Evolutionary conservation across 2,329 filamentous ascomycete genomes (phyloP).

Genomic region (Aspergillus caelatus): DNA sequence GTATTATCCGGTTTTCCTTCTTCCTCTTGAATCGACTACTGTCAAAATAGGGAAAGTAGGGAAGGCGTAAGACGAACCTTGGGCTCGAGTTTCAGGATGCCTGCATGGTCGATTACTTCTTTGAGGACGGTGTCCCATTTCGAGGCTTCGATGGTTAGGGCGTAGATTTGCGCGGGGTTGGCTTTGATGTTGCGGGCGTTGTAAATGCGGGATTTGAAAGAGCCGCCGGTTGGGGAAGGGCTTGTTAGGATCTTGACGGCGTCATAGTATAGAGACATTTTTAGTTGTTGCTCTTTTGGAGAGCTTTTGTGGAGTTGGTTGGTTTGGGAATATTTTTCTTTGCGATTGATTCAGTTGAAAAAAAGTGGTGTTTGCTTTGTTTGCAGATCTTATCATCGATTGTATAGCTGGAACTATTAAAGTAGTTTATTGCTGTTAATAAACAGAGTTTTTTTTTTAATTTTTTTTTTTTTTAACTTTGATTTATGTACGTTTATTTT

Average conservation of each 20-base stretch:
- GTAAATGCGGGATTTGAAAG: conserved; percentile 85
- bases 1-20: neutral
- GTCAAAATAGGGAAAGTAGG: no score
- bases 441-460: no score
- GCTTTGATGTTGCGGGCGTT: conserved; percentile 73
- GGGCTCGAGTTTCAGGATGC: conserved; percentile 75
- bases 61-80: conserved; percentile 63
- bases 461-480: neutral
- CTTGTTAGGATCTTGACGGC: conserved; percentile 73
- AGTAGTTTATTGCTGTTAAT: no score
- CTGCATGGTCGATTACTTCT: conserved; percentile 83
- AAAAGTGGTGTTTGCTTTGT: conserved; percentile 27
- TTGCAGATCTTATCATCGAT: conserved; percentile 17
- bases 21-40: no score
- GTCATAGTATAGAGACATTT: conserved; percentile 95
- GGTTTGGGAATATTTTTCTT: conserved; percentile 2
- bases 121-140: conserved; percentile 89
- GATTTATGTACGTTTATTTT: neutral
- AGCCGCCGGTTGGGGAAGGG: conserved; percentile 70
- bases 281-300: no score
- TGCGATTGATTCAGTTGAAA: neutral
- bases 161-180: conserved; percentile 79
- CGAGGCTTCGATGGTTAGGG: conserved; percentile 79
- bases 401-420: no score
- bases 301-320: neutral